phyloP scores from a whole-genome alignment of 805 yeast genomes.

The Barnettozyma botsteinii region DNA sequence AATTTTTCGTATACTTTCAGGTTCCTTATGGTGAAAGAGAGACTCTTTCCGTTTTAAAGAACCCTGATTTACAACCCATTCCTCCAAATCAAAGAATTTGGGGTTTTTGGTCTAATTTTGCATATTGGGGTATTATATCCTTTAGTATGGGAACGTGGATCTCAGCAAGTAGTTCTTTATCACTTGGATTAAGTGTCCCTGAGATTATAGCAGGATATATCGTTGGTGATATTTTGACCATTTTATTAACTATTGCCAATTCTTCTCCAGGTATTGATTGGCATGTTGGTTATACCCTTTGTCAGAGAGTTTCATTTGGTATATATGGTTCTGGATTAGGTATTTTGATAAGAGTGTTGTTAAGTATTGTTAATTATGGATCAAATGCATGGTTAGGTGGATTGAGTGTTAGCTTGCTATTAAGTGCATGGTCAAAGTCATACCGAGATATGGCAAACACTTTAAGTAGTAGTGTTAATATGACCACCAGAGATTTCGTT shows the following conservation, averaged over 20 bases:
- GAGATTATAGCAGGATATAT: conserved; percentile 38
- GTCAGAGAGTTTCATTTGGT: conserved; percentile 43
- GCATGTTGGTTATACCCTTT: conserved; percentile 43
- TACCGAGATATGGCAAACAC: conserved; percentile 31
- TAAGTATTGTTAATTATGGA: conserved; percentile 44
- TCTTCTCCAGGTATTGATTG: conserved; percentile 44
- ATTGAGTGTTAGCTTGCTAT: conserved; percentile 31
- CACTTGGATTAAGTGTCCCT: conserved; percentile 40
- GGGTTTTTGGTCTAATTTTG: conserved; percentile 36
- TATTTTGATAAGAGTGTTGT: conserved; percentile 34
- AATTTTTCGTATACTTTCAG: background rate
- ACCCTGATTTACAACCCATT: conserved; percentile 15
- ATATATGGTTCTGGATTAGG: conserved; percentile 39
- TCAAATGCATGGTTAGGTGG: conserved; percentile 43
- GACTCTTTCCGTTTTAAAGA: conserved; percentile 8
- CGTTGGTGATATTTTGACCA: conserved; percentile 42
- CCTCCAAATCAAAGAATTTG: conserved; percentile 27
- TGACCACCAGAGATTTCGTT: conserved; percentile 25
- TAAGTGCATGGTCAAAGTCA: conserved; percentile 36
- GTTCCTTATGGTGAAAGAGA: conserved; percentile 8
- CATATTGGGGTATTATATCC: conserved; percentile 41
- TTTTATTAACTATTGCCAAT: conserved; percentile 38
- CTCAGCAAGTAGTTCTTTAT: conserved; percentile 39
- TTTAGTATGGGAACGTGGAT: conserved; percentile 42
- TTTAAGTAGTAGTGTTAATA: conserved; percentile 27